Evolutionary conservation across 2,329 filamentous ascomycete species (phyloP), one percentile per base, ranked within the genome.

Genomic region (Cercospora nicotianae): DNA sequence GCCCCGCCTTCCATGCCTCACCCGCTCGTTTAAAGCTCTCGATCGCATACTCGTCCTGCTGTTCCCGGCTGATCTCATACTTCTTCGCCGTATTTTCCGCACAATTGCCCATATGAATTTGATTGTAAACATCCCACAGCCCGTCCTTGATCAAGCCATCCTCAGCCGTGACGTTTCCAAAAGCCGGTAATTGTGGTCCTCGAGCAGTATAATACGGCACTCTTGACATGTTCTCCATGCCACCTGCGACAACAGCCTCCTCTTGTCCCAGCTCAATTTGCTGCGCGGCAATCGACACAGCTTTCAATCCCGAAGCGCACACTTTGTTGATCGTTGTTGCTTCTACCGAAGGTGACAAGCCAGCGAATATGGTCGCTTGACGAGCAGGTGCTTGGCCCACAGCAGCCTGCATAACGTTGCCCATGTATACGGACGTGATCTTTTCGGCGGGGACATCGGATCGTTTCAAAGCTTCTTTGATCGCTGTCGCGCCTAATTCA

Each of bases 41-140:
- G 69, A 97, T 93, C 13, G 95, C 92, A 77, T 96, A 98, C 71
- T 90, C 86, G 76, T 99, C 95, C 82, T 99, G 95, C 78, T 91
- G 89, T 80, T 97, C 89, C 13, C 95, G 85, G 8, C 90, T 90
- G 70, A 99, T 87, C 0, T 86, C 83, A 80, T 92, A 87, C 75
- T 94, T 94, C 85, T 96, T 97, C 59, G 92, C 95, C 1, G 94
- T 97, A 73, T 90, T 92, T 83, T 99, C 95, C 16, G 94, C 94
- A 78, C 95, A 99, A 75, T 95, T 93, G 53, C 95, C 95, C 95
- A 99, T 99, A 81, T 98, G 95, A 76, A 97, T 91, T 78, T 97
- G 88, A 79, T 96, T 93, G 81, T 97, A 99, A 13, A 97, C 94
- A 78, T 99, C 95, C 84, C 93, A 97, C 69, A 99, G 82, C 0